Evolutionary conservation across 768 basidiomycete species (phyloP).

Genomic region (Gloeostereum incarnatum): DNA sequence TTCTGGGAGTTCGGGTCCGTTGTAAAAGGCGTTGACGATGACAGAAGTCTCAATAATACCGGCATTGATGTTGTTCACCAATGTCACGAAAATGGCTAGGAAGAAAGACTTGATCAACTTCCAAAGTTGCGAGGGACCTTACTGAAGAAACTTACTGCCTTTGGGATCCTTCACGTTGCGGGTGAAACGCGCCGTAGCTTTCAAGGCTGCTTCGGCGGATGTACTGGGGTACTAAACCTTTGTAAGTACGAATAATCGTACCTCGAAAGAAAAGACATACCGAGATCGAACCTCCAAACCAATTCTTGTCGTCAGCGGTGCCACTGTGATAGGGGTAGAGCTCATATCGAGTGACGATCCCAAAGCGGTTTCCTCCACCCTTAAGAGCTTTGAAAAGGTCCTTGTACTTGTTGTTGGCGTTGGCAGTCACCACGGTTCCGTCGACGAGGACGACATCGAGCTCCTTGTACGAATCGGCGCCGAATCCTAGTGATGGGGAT

Average conservation of each 20-base stretch:
- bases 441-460: slow-evolving; percentile 32
- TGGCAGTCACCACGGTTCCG: slow-evolving; percentile 30
- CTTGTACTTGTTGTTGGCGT: slow-evolving; percentile 25
- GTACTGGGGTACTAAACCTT: slow-evolving; percentile 24
- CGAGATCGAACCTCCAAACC: slow-evolving; percentile 28
- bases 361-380: slow-evolving; percentile 34
- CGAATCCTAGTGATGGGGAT: slow-evolving; percentile 28
- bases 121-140: background rate
- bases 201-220: slow-evolving; percentile 25
- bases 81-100: slow-evolving; percentile 17
- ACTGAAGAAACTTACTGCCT: slow-evolving; percentile 19
- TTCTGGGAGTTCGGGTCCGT: slow-evolving; percentile 23
- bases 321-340: slow-evolving; percentile 29
- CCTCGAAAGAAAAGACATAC: slow-evolving; percentile 14
- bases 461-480: slow-evolving; percentile 25
- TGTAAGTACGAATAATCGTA: background rate
- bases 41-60: slow-evolving; percentile 14
- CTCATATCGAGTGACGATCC: slow-evolving; percentile 34
- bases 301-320: slow-evolving; percentile 23
- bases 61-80: slow-evolving; percentile 12
- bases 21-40: slow-evolving; percentile 23
- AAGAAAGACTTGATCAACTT: background rate
- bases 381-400: slow-evolving; percentile 37
- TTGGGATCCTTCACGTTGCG: slow-evolving; percentile 26
- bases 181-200: slow-evolving; percentile 26